Evolutionary conservation across 352 stramenopile genomes (phyloP).

Genomic region (Pythium monospermum): DNA sequence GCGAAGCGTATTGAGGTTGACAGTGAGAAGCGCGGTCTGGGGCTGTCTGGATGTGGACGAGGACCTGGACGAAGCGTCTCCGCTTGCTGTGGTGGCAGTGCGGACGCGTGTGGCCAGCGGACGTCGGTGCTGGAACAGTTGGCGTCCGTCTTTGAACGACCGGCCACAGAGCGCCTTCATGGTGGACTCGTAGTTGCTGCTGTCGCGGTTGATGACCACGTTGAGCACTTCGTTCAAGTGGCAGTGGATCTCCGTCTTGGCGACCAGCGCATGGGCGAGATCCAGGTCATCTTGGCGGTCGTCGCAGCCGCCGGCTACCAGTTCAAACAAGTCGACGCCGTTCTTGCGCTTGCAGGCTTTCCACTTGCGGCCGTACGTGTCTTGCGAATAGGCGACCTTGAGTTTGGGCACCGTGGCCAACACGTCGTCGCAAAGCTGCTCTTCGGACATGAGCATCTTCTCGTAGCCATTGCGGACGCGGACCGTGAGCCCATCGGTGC

Average conservation of each 20-base stretch:
- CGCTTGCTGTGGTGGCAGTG: background rate
- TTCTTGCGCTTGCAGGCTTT: slow-evolving; percentile 28
- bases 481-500: slow-evolving; percentile 8
- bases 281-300: slow-evolving; percentile 39
- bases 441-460: slow-evolving; percentile 32
- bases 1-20: slow-evolving; percentile 15
- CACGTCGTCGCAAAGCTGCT: slow-evolving; percentile 57
- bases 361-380: slow-evolving; percentile 33
- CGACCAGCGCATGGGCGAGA: slow-evolving; percentile 41
- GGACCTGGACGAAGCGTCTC: background rate
- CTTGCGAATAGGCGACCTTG: slow-evolving; percentile 29
- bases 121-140: slow-evolving; percentile 31
- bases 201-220: slow-evolving; percentile 42
- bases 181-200: slow-evolving; percentile 37
- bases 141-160: slow-evolving; percentile 40
- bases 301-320: slow-evolving; percentile 22
- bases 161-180: slow-evolving; percentile 48
- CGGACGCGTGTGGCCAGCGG: slow-evolving; percentile 9
- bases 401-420: slow-evolving; percentile 54
- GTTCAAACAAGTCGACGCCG: slow-evolving; percentile 39
- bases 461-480: slow-evolving; percentile 16
- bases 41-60: background rate
- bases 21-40: slow-evolving; percentile 9
- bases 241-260: slow-evolving; percentile 46
- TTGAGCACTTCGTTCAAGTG: slow-evolving; percentile 64